Conservation (phyloP, 768 basidiomycete genomes). For the Boletus sp. region DNA sequence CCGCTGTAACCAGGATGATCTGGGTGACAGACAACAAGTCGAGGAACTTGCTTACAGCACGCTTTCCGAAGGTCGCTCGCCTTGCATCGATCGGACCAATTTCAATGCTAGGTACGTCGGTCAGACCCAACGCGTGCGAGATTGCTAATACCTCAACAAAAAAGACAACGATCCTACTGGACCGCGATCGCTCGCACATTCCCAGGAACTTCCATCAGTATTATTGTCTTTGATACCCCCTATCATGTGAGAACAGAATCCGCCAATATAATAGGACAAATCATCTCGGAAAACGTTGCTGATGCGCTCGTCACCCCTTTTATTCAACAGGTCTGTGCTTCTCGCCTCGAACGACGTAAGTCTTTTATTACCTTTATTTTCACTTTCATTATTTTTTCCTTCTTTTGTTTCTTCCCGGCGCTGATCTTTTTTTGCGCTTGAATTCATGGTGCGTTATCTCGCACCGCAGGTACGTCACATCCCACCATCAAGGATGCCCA, state of each 20-base stretch:
- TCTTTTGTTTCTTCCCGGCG: background rate
- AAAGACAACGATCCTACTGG: conserved; percentile 73
- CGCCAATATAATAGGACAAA: background rate
- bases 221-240: conserved; percentile 76
- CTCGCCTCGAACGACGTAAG: conserved; percentile 60
- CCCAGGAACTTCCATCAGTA: conserved; percentile 62
- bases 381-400: background rate
- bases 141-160: background rate
- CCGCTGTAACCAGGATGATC: conserved; percentile 79
- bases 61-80: conserved; percentile 60
- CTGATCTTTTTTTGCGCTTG: background rate
- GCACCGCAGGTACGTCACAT: conserved; percentile 58
- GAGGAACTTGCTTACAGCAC: conserved; percentile 55
- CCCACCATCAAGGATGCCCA: conserved; percentile 70
- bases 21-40: conserved; percentile 65
- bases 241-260: conserved; percentile 54
- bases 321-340: conserved; percentile 53
- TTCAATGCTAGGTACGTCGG: conserved; percentile 59
- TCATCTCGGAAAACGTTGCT: conserved; percentile 8
- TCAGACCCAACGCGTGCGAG: background rate
- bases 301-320: conserved; percentile 17
- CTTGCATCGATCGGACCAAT: conserved; percentile 79
- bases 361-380: conserved; percentile 14
- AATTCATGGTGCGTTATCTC: conserved; percentile 4
- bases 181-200: conserved; percentile 68